Conservation (phyloP, 768 basidiomycete genomes). For the Pulveroboletus sp. region DNA sequence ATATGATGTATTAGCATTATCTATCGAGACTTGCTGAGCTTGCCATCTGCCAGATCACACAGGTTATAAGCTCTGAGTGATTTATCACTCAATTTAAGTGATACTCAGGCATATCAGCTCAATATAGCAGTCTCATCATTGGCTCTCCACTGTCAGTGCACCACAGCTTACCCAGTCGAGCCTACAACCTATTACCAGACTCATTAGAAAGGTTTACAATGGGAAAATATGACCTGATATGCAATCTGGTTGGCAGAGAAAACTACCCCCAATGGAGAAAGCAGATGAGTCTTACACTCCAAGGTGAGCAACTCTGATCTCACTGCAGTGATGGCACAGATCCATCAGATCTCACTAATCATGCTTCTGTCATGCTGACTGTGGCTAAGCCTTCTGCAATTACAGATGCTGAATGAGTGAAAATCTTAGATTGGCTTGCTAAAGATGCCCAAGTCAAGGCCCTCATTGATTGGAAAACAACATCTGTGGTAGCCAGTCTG, state of each 20-base stretch:
- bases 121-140: neutral
- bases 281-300: neutral
- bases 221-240: conserved; percentile 12
- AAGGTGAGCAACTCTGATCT: neutral
- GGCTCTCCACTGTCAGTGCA: too few species aligned
- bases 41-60: too few species aligned
- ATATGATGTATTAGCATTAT: too few species aligned
- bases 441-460: conserved; percentile 4
- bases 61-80: neutral
- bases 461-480: neutral
- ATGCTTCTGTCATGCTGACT: too few species aligned
- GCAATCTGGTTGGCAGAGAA: neutral
- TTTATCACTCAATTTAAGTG: too few species aligned
- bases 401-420: too few species aligned
- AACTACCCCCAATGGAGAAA: neutral
- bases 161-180: too few species aligned
- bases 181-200: too few species aligned
- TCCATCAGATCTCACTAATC: neutral
- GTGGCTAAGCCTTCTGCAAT: too few species aligned
- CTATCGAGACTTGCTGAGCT: too few species aligned
- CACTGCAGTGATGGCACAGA: neutral
- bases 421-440: neutral
- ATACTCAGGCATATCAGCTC: neutral
- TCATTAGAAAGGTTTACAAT: too few species aligned
- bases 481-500: fast-evolving